Conservation (phyloP, 73 alveolate genomes). For the Symbiodinium pilosum region DNA sequence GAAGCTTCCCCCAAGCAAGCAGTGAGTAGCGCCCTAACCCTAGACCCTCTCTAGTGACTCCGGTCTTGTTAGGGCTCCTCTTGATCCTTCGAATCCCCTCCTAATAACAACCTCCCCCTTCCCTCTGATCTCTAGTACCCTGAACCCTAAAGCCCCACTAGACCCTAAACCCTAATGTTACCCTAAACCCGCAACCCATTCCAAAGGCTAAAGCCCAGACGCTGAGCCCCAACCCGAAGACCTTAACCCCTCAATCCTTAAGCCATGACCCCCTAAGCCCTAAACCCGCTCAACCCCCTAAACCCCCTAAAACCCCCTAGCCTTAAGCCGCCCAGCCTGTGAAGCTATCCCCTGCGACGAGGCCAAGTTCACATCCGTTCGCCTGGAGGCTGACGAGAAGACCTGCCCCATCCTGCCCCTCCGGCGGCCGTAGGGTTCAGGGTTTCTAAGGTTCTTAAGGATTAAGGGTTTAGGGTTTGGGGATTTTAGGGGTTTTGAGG, state of each 20-base stretch:
- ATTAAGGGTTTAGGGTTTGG: neutral
- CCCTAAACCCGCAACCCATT: neutral
- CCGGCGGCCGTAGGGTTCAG: neutral
- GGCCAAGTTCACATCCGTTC: conserved; percentile 64
- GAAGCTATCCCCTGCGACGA: too few species aligned
- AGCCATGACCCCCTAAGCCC: neutral
- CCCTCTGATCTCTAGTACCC: too few species aligned
- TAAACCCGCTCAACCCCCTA: neutral
- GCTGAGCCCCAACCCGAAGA: neutral
- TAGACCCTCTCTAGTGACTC: too few species aligned
- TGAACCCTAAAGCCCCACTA: neutral
- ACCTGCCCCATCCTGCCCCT: conserved; percentile 76
- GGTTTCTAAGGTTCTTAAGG: too few species aligned
- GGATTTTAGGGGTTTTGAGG: neutral
- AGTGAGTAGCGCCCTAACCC: too few species aligned
- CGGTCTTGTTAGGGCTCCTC: too few species aligned
- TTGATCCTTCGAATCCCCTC: too few species aligned
- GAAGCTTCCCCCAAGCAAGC: too few species aligned
- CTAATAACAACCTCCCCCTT: too few species aligned
- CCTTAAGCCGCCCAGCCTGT: too few species aligned
- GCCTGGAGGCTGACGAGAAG: conserved; percentile 74
- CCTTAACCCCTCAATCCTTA: neutral
- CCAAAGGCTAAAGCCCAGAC: neutral
- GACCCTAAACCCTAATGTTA: neutral
- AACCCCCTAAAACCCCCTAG: neutral